Evolutionary conservation across 371 early-diverging fungal species (phyloP).

Genomic region (Mucor plumbeus): DNA sequence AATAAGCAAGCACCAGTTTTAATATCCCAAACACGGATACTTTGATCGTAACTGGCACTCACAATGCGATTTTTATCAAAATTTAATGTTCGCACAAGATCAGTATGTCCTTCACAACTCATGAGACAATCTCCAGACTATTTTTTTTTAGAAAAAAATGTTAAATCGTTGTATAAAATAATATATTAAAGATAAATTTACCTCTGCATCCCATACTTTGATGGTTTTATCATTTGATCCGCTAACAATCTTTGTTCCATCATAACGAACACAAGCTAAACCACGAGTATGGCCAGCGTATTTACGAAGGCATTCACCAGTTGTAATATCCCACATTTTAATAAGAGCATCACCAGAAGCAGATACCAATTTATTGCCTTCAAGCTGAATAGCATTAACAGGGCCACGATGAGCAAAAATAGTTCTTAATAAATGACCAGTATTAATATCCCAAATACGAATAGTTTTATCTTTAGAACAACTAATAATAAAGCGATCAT

Average conservation of each 20-base stretch:
- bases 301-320: slow-evolving; percentile 70
- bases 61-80: slow-evolving; percentile 63
- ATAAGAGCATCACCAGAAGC: slow-evolving; percentile 89
- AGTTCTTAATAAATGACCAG: slow-evolving; percentile 62
- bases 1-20: slow-evolving; percentile 50
- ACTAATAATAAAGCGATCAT: slow-evolving; percentile 75
- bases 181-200: slow-evolving; percentile 7
- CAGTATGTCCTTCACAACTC: slow-evolving; percentile 81
- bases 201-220: slow-evolving; percentile 90
- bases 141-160: slow-evolving; percentile 30
- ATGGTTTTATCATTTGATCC: slow-evolving; percentile 97
- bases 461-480: slow-evolving; percentile 95
- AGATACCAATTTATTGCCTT: slow-evolving; percentile 74
- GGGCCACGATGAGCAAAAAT: slow-evolving; percentile 86
- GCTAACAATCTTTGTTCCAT: slow-evolving; percentile 87
- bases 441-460: slow-evolving; percentile 80
- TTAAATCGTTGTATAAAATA: neutral
- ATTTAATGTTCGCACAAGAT: slow-evolving; percentile 92
- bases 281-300: slow-evolving; percentile 83
- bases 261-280: slow-evolving; percentile 93
- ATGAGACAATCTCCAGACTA: slow-evolving; percentile 72
- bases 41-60: slow-evolving; percentile 85
- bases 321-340: slow-evolving; percentile 87
- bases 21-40: slow-evolving; percentile 95
- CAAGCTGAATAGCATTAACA: slow-evolving; percentile 87